Evolutionary conservation across 2,329 filamentous ascomycete genomes (phyloP).

Genomic region (Fusarium veterinarium): DNA sequence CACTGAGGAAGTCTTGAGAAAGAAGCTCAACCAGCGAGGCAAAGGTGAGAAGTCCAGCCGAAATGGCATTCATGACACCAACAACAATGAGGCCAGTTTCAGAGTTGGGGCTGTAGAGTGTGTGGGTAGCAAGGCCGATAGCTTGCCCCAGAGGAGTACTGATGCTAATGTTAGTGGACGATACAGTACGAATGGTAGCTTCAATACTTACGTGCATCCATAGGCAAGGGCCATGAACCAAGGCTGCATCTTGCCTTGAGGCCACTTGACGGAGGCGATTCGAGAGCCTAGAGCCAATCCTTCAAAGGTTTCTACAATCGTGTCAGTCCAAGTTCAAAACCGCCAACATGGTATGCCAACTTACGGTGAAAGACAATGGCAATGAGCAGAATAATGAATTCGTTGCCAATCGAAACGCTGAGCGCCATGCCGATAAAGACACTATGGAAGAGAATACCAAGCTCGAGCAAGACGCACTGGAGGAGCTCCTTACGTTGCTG

Average conservation of each 20-base stretch:
- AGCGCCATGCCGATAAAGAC: constrained; percentile 88
- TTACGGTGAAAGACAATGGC: constrained; percentile 80
- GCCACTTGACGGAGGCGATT: constrained; percentile 67
- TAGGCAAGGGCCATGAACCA: constrained; percentile 70
- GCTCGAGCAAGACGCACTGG: constrained; percentile 82
- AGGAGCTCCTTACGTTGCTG: constrained; percentile 73
- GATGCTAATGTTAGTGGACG: constrained; percentile 33
- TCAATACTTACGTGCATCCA: constrained; percentile 60
- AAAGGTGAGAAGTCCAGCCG: constrained; percentile 76
- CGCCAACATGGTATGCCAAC: background rate
- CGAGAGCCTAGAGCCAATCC: constrained; percentile 73
- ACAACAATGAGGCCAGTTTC: constrained; percentile 75
- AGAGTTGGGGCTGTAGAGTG: constrained; percentile 74
- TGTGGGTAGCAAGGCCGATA: constrained; percentile 76
- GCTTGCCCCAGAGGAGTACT: constrained; percentile 80
- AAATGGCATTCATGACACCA: constrained; percentile 80
- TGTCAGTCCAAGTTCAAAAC: background rate
- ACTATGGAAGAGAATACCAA: constrained; percentile 72
- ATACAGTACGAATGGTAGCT: background rate
- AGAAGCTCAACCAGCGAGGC: constrained; percentile 78
- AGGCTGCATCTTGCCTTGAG: constrained; percentile 56
- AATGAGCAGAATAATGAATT: constrained; percentile 81
- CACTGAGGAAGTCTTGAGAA: constrained; percentile 76
- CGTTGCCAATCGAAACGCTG: constrained; percentile 79
- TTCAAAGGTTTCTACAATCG: constrained; percentile 56